Evolutionary conservation across 164 flowering plant species (phyloP), one percentile per base, ranked within the genome.

Genomic region (Chimonanthus praecox): DNA sequence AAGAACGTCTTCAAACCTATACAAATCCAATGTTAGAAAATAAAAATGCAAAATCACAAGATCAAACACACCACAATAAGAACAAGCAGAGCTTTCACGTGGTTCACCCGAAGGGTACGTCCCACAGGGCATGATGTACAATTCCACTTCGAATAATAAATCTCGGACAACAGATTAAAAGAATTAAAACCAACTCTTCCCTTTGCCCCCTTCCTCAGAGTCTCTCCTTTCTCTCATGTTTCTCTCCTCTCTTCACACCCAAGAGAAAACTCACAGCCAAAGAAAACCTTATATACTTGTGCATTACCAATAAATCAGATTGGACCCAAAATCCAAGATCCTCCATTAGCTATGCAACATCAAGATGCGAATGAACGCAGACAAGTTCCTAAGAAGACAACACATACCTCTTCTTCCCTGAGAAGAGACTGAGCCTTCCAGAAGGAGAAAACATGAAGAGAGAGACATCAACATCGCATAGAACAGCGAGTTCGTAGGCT

Each of bases 401-500:
- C 6, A 16, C 18, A 54, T 48, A 83, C 88, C 86, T 82, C 78
- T 81, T 66, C 60, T 85, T 84, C 64, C 88, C 88, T 43, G 88
- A 85, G 74, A 85, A 85, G 33, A 83, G 84, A 71, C 86, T 82
- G 47, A 85, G 84, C 8, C 88, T 84, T 5, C 83, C 85, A 50
- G 93, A 89, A 18, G 91, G 89, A 65, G 91, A 86, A 78, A 88
- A 88, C 89, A 88, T 87, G 78, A 89, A 83, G 49, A 89, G 89
- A 21, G 90, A 90, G 63, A 89, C 83, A 73, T 88, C 94, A 47
- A 88, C 87, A 72, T 88, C 94, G 48, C 91, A 89, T 0, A 89
- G 89, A 73, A 89, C 79, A 8, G 91, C 84, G 33, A 89, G 86
- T 73, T 89, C 93, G 54, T 89, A 89, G 6, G 93, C 93, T 46